A percentile compares a stretch with the other conserved stretches of the same genome.
Evolutionary conservation across 371 early-diverging fungal species (phyloP).

Genomic region (Rhizopus stolonifer): DNA sequence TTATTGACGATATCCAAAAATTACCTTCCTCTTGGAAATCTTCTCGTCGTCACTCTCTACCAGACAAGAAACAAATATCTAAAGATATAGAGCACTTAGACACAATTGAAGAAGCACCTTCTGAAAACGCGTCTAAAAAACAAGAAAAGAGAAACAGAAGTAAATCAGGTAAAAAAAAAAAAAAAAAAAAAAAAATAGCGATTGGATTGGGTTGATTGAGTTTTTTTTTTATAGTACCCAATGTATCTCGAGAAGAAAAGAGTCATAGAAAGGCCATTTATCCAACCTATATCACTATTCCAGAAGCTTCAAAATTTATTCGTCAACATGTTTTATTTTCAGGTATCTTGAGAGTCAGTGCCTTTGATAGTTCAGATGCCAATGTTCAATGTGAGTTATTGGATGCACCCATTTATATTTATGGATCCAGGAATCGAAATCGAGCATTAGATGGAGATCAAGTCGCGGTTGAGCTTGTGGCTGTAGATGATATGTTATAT

Average conservation of each 20-base stretch:
- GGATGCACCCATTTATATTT: constrained; percentile 53
- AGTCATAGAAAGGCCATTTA: constrained; percentile 22
- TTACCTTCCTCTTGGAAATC: constrained; percentile 19
- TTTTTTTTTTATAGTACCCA: constrained; percentile 9
- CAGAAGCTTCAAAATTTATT: constrained; percentile 26
- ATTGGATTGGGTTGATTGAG: no score
- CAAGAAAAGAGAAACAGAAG: constrained; percentile 12
- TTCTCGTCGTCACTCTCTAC: constrained; percentile 32
- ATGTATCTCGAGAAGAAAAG: neutral
- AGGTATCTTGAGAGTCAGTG: constrained; percentile 32
- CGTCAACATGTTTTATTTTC: constrained; percentile 26
- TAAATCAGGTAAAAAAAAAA: constrained; percentile 21
- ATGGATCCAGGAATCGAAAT: constrained; percentile 66
- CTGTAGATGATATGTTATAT: constrained; percentile 47
- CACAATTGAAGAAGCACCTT: neutral
- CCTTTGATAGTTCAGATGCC: constrained; percentile 55
- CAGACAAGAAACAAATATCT: constrained; percentile 4
- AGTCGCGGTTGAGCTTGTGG: constrained; percentile 64
- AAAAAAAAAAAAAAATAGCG: neutral
- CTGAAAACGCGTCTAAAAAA: constrained; percentile 6
- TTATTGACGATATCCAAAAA: constrained; percentile 40
- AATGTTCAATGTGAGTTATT: constrained; percentile 59
- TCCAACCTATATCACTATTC: constrained; percentile 24
- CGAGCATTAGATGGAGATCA: constrained; percentile 74
- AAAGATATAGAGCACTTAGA: neutral